Conservation (phyloP, 257 asterid genomes). For the Solanum dulcamara region DNA sequence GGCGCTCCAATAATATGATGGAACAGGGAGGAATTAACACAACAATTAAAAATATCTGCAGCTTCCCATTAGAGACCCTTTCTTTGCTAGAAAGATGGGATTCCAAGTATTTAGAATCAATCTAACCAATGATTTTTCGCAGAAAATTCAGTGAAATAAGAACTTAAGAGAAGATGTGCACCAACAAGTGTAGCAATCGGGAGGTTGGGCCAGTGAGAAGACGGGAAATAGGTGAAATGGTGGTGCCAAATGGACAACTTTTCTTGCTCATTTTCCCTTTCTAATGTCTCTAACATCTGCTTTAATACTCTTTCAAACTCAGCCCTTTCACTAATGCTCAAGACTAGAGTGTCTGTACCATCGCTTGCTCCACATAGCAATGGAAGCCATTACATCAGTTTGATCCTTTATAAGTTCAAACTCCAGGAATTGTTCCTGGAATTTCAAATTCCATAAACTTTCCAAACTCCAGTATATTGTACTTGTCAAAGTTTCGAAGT, state of each 20-base stretch:
- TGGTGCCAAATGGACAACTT: conserved; percentile 75
- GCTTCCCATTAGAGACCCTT: too few species aligned
- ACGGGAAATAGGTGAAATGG: conserved; percentile 60
- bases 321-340: too few species aligned
- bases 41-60: background rate
- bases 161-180: too few species aligned
- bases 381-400: conserved; percentile 59
- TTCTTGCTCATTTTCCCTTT: conserved; percentile 64
- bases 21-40: background rate
- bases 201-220: conserved; percentile 88
- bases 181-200: too few species aligned
- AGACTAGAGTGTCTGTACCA: conserved; percentile 58
- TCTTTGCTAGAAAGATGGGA: background rate
- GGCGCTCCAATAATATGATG: background rate
- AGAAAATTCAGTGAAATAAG: too few species aligned
- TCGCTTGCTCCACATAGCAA: conserved; percentile 61
- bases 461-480: too few species aligned
- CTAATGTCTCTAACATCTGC: conserved; percentile 33
- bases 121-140: background rate
- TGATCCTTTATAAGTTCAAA: background rate
- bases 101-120: background rate
- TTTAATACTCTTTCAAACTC: conserved; percentile 44
- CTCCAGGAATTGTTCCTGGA: background rate
- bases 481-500: too few species aligned
- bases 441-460: background rate